These are phyloP conservation scores for Podila verticillata DNA, from an alignment of 192 early-diverging fungal genomes.

Conservation along the genomic window DNA sequence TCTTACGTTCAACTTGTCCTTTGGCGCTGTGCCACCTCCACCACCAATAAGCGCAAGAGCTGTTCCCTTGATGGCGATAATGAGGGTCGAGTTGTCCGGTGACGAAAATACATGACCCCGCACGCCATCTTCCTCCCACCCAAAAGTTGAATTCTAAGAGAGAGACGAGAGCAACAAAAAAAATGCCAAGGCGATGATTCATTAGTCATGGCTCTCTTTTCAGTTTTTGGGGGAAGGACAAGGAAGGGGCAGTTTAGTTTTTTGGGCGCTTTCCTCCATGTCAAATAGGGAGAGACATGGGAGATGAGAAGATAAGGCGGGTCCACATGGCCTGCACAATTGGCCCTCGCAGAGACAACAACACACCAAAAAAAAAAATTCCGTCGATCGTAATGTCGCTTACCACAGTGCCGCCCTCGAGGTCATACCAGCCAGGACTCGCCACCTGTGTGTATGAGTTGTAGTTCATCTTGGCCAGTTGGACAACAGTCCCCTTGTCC, in stretches of 20 bases:
- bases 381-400: constrained; percentile 5
- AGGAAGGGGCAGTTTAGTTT: too few relatives aligned
- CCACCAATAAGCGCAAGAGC: constrained; percentile 70
- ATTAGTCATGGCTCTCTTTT: too few relatives aligned
- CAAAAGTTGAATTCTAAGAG: constrained; percentile 71
- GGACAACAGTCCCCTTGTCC: constrained; percentile 76
- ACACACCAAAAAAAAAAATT: neutral
- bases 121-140: constrained; percentile 78
- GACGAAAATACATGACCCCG: constrained; percentile 91
- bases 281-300: too few relatives aligned
- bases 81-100: constrained; percentile 68
- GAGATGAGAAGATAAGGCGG: too few relatives aligned
- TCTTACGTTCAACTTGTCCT: constrained; percentile 78
- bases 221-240: too few relatives aligned
- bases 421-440: constrained; percentile 73
- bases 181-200: neutral
- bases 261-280: too few relatives aligned
- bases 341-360: too few relatives aligned
- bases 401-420: constrained; percentile 68
- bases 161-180: neutral
- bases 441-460: constrained; percentile 83
- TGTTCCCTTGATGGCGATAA: constrained; percentile 93
- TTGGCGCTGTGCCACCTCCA: constrained; percentile 71
- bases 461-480: constrained; percentile 82
- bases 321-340: too few relatives aligned